Evolutionary conservation across 345 rosid species (phyloP).

Genomic region (Hypericum perforatum): DNA sequence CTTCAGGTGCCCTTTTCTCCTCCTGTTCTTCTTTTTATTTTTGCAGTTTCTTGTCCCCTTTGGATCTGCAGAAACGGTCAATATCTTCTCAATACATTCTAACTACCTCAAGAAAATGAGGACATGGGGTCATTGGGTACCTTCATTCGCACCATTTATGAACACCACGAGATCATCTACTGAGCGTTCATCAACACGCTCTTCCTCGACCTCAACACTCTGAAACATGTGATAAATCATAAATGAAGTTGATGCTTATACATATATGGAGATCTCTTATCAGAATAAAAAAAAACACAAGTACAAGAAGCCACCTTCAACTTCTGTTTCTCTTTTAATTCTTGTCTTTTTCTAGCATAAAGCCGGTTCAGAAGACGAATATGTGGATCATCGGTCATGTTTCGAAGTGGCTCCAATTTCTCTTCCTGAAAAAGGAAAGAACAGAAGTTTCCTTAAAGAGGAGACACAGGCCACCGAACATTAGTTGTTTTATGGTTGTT

Average conservation of each 20-base stretch:
- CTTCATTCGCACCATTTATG: slow-evolving; percentile 65
- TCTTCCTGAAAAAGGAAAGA: slow-evolving; percentile 51
- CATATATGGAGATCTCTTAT: background rate
- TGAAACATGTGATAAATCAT: slow-evolving; percentile 27
- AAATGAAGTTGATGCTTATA: no score
- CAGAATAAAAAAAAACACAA: no score
- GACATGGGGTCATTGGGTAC: slow-evolving; percentile 16
- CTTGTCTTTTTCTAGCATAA: slow-evolving; percentile 79
- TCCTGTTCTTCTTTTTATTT: slow-evolving; percentile 56
- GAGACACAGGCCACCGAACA: background rate
- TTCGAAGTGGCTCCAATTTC: slow-evolving; percentile 80
- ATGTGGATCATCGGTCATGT: slow-evolving; percentile 74
- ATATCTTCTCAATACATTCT: background rate
- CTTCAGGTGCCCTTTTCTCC: slow-evolving; percentile 53
- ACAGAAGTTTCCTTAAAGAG: background rate
- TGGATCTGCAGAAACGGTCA: slow-evolving; percentile 45
- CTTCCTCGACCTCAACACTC: slow-evolving; percentile 72
- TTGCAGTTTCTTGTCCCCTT: slow-evolving; percentile 46
- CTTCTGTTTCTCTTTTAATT: slow-evolving; percentile 65
- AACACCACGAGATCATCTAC: slow-evolving; percentile 79
- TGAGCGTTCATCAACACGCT: slow-evolving; percentile 67
- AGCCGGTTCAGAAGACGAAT: slow-evolving; percentile 72
- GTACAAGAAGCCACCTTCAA: slow-evolving; percentile 39
- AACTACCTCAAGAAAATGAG: no score
- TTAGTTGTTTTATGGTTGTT: no score